Base-by-base conservation (phyloP, 2,329 filamentous ascomycete genomes). In the Cadophora luteo-olivacea region DNA sequence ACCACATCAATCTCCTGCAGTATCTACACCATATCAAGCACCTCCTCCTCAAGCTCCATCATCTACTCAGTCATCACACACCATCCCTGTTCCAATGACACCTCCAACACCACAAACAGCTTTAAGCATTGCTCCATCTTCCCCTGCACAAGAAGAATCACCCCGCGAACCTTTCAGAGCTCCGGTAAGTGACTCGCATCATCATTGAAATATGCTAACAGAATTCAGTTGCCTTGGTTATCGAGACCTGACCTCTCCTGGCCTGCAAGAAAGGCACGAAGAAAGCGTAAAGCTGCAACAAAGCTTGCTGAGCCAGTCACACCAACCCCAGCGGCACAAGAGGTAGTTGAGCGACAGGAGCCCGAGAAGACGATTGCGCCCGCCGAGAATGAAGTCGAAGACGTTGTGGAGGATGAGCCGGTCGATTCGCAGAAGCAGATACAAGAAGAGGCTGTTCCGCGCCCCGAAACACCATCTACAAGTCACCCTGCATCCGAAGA, bases 1-100 rank as follows among this genome's bases (percentile, higher is more conserved):
- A 54, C 81, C 83, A 75, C 82, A 85, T 66, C 81, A 82, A 38
- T 86, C 85, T 63, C 85, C 86, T n/a, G 83, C 80, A 61, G 73
- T 84, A 78, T 82, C 86, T 65, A 84, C 88, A 67, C 81, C 89
- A 70, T 84, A 88, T 80, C 84, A 88, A 76, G 81, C 85, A 77
- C 77, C 77, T 45, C 70, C 69, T 49, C 76, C 82, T 72, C 73
- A 81, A 79, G 77, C 84, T 79, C 73, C 74, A 24, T 70, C 80
- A 73, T 74, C 82, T 78, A 76, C 75, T 14, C 73, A 74, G 29
- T 77, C 77, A 33, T 71, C 73, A 36, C 71, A 75, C 66, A 72
- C 71, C 29, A 68, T 71, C 71, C 73, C 72, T 61, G 62, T 58
- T 6, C 71, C 64, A 5, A 38, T 81, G 72, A 86, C 84, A 19